Conservation (phyloP, 768 basidiomycete species). For the Boletus barrowsii region DNA sequence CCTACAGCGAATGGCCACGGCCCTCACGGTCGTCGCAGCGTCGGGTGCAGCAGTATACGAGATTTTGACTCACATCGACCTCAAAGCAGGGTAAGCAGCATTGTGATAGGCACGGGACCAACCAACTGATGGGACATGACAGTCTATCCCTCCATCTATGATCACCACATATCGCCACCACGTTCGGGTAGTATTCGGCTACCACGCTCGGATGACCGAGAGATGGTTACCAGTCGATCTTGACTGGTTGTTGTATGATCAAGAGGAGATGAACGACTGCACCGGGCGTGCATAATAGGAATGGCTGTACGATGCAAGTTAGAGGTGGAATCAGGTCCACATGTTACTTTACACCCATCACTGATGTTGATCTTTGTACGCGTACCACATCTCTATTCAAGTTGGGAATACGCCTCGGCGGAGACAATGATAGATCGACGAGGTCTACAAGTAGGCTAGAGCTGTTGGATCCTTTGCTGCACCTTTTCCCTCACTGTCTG, state of each 20-base stretch:
- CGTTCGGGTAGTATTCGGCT: not conserved
- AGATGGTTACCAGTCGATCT: not conserved
- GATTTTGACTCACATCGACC: slow-evolving; percentile 16
- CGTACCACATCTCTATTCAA: not conserved
- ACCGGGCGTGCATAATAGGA: not conserved
- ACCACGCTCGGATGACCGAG: not conserved
- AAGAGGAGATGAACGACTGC: not conserved
- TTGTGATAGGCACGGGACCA: not conserved
- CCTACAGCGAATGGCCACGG: slow-evolving; percentile 24
- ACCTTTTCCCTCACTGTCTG: slow-evolving; percentile 85
- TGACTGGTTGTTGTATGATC: slow-evolving; percentile 15
- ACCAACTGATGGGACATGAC: not conserved
- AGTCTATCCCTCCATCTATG: slow-evolving; percentile 16
- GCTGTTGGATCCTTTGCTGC: slow-evolving; percentile 76
- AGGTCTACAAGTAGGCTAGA: slow-evolving; percentile 39
- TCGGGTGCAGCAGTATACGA: slow-evolving; percentile 33
- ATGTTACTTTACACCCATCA: slow-evolving; percentile 7
- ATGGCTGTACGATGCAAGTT: slow-evolving; percentile 5
- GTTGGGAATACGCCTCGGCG: not conserved
- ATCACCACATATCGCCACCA: not conserved
- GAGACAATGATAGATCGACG: not conserved
- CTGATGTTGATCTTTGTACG: not conserved
- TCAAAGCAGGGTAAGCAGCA: slow-evolving; percentile 19
- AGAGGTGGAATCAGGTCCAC: not conserved
- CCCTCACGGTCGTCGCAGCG: slow-evolving; percentile 31